Evolutionary conservation across 345 rosid genomes (phyloP).

Genomic region (Corymbia maculata): DNA sequence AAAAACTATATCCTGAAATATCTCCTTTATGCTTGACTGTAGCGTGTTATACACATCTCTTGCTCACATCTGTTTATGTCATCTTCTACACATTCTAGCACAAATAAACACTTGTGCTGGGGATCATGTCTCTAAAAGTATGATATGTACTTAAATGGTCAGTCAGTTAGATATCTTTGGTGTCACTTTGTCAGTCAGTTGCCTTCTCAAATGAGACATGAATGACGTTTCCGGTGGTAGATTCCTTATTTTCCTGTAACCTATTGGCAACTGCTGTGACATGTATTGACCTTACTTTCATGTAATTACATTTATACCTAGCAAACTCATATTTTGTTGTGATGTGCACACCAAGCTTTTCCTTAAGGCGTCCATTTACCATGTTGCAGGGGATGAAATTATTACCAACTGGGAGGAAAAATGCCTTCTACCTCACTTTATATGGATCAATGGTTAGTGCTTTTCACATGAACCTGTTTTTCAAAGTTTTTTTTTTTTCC

Average conservation of each 20-base stretch:
- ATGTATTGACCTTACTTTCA: neutral
- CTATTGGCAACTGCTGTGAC: neutral
- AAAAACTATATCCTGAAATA: neutral
- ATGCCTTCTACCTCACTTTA: slow-evolving; percentile 45
- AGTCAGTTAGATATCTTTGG: neutral
- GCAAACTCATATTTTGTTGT: neutral
- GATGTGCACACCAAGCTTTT: neutral
- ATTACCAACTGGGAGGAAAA: slow-evolving; percentile 69
- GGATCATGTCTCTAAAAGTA: neutral
- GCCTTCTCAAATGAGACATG: neutral
- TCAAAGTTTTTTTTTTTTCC: neutral
- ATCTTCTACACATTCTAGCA: neutral
- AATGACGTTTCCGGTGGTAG: neutral
- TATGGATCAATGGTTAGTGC: slow-evolving; percentile 65
- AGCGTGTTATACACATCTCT: neutral
- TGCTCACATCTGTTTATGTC: neutral
- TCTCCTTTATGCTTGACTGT: neutral
- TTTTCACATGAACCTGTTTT: neutral
- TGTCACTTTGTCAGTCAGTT: neutral
- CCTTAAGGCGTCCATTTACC: neutral
- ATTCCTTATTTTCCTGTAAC: neutral
- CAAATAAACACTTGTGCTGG: neutral
- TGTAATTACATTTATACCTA: neutral
- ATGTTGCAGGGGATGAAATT: slow-evolving; percentile 63
- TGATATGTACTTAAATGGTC: neutral